Evolutionary conservation across 345 rosid genomes (phyloP), one percentile per base, ranked within the genome.

Genomic region (Linum tenue): DNA sequence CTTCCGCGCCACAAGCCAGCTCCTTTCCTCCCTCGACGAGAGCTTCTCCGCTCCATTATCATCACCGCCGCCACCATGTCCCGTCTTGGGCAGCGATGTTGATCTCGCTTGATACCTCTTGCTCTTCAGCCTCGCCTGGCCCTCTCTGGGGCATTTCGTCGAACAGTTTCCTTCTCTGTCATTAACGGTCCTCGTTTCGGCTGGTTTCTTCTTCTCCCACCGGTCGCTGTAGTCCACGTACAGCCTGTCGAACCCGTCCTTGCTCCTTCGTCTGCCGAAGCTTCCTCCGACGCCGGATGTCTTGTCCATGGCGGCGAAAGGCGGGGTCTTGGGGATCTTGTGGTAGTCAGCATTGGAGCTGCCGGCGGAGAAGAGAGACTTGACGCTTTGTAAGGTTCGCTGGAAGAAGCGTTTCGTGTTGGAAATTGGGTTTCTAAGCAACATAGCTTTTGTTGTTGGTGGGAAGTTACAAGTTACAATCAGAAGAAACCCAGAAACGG

Each of bases 1-100:
- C 86, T 85, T 94, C 73, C 79, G 75, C 1, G 89, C 89, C 72
- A 94, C 44, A 63, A 60, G 75, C 68, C 76, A 63, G 15, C 72
- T 76, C 12, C 79, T 87, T 72, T 71, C 80, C 17, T 72, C 69
- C 57, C 58, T 61, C 64, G 31, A 38, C 51, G 62, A 5, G 59
- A 69, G 71, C 57, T 73, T 71, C 60, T 77, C 75, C 37, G 53
- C 48, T 22, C 76, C 78, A 62, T 70, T 1, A 64, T 72, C 75
- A 41, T 71, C 79, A 55, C 59, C 70, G 17, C 50, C 59, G 64
- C 15, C 71, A 37, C 14, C 53, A 4, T 41, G 5, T 48, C 14
- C 53, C 15, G 2, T 12, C 3, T 48, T 48, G 14, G 3, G 31
- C 31, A 22, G 31, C 31, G 31, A 22, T 22, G 31, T 22, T 22